Percentiles rank a stretch among this genome's conserved stretches.
phyloP scores from a whole-genome alignment of 805 yeast species.

The Middelhovenomyces tepae region DNA sequence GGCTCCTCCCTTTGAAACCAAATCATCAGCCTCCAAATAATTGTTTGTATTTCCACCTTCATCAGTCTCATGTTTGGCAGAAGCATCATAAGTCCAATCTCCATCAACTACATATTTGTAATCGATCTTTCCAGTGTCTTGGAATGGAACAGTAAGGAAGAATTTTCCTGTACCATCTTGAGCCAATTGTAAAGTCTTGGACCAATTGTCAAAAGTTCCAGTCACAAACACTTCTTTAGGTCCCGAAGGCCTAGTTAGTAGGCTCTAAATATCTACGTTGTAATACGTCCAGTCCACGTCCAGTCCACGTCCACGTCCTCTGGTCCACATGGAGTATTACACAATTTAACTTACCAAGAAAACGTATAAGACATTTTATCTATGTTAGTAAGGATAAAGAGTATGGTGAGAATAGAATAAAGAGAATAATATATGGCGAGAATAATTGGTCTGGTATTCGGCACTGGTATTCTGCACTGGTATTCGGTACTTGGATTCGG shows the following conservation, averaged over 20 bases:
- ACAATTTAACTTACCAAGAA: constrained; percentile 8
- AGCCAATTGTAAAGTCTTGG: constrained; percentile 39
- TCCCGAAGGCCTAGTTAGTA: constrained; percentile 10
- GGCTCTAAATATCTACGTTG: too few species aligned
- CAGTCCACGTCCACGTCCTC: background rate
- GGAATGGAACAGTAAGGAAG: constrained; percentile 23
- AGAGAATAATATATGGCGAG: too few species aligned
- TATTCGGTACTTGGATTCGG: too few species aligned
- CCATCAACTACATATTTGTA: constrained; percentile 57
- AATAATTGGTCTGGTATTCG: too few species aligned
- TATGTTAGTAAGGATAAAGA: constrained; percentile 3
- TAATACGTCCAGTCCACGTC: too few species aligned
- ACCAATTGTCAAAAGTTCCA: constrained; percentile 54
- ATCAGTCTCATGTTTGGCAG: constrained; percentile 19
- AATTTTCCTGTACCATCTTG: constrained; percentile 33
- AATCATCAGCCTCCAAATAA: constrained; percentile 5
- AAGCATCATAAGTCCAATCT: constrained; percentile 40
- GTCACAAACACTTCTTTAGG: constrained; percentile 42
- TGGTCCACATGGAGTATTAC: background rate
- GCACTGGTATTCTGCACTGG: too few species aligned
- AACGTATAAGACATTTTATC: constrained; percentile 4
- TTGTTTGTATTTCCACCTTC: constrained; percentile 15
- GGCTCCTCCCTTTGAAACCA: too few species aligned
- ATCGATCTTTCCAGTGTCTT: constrained; percentile 22
- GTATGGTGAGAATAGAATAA: constrained; percentile 4